Conservation (phyloP, 2,329 filamentous ascomycete genomes). For the Aspergillus neoniger region DNA sequence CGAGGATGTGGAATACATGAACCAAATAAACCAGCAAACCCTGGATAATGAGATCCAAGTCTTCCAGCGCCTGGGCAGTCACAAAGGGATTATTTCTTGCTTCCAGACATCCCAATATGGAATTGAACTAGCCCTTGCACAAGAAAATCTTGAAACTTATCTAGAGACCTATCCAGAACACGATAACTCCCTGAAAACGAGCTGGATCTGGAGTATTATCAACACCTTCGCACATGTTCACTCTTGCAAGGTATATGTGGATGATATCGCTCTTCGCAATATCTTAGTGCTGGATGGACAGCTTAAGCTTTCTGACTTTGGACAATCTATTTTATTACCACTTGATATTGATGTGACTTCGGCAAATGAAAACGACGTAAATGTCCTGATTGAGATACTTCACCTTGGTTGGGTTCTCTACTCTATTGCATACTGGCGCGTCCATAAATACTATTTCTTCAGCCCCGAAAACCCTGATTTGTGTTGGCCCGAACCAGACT, state of each 20-base stretch:
- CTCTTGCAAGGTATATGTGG: constrained; percentile 14
- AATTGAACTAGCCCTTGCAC: constrained; percentile 21
- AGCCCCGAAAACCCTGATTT: no score
- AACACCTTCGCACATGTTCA: constrained; percentile 7
- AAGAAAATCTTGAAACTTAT: constrained; percentile 18
- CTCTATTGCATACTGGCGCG: no score
- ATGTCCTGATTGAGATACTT: background rate
- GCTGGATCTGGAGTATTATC: constrained; percentile 12
- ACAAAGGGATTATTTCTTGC: constrained; percentile 21
- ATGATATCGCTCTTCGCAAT: constrained; percentile 17
- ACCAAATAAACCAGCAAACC: constrained; percentile 20
- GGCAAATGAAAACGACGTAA: constrained; percentile 7
- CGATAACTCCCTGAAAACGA: constrained; percentile 5
- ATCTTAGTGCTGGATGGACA: constrained; percentile 14
- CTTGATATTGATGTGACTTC: constrained; percentile 10
- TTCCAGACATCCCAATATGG: constrained; percentile 21
- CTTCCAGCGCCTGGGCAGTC: constrained; percentile 19
- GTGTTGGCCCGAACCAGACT: no score
- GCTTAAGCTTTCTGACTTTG: constrained; percentile 18
- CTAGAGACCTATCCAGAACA: constrained; percentile 9
- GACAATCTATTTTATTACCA: constrained; percentile 15
- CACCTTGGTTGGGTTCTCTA: no score
- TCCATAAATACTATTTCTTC: no score
- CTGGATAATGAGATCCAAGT: constrained; percentile 21
- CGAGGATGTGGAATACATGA: constrained; percentile 22